Evolutionary conservation across 257 asterid genomes (phyloP).

Genomic region (Nicotiana tomentosiformis): DNA sequence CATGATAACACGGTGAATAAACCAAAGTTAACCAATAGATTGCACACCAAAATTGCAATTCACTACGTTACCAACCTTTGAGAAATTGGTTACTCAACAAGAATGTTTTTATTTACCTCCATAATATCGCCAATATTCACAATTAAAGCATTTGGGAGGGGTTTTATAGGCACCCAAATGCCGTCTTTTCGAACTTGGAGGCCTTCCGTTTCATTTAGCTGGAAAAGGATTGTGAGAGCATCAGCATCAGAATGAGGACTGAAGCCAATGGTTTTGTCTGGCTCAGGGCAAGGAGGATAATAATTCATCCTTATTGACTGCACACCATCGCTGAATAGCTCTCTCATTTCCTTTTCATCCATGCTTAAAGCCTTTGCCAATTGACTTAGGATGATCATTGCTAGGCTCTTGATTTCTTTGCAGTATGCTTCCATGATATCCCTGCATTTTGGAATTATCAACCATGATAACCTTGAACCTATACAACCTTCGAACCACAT

Average conservation of each 20-base stretch:
- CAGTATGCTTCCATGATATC: conserved; percentile 34
- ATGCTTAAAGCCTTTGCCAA: conserved; percentile 41
- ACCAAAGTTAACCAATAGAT: not conserved
- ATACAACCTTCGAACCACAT: not conserved
- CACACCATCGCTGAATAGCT: conserved; percentile 30
- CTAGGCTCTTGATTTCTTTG: conserved; percentile 28
- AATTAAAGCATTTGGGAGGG: conserved; percentile 40
- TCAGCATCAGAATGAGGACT: conserved; percentile 55
- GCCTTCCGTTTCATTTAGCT: conserved; percentile 45
- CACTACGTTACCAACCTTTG: not conserved
- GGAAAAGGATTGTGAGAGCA: conserved; percentile 47
- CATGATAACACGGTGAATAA: not conserved
- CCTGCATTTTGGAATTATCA: conserved; percentile 19
- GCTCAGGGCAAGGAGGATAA: conserved; percentile 56
- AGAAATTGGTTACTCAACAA: not conserved
- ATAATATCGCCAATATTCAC: conserved; percentile 50
- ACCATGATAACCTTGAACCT: not conserved
- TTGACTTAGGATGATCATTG: conserved; percentile 26
- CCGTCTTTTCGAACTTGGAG: conserved; percentile 44
- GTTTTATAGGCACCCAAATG: conserved; percentile 38
- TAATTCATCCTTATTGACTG: conserved; percentile 49
- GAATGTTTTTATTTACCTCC: conserved; percentile 31
- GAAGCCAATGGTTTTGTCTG: conserved; percentile 39
- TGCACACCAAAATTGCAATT: not conserved
- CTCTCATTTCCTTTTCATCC: conserved; percentile 31